These are phyloP conservation scores for Fraxinus sp. DNA, from an alignment of 305 asterid species.

Conservation along the genomic window DNA sequence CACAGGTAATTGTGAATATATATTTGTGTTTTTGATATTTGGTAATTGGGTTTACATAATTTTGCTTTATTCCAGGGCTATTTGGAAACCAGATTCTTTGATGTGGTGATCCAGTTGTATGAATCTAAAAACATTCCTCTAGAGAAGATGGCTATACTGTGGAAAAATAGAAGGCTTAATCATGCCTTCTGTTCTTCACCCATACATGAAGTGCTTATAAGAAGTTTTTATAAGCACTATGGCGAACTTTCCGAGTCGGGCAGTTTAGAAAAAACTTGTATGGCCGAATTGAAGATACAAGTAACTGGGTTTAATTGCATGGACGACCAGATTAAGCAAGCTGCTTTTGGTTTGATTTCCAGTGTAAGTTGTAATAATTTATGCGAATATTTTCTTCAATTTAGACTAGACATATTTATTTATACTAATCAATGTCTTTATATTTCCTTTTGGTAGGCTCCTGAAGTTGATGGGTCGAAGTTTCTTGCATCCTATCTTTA, in stretches of 20 bases:
- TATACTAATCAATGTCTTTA: constrained; percentile 15
- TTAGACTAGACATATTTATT: background rate
- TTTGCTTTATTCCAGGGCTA: no score
- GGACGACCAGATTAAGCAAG: constrained; percentile 57
- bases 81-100: no score
- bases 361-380: constrained; percentile 44
- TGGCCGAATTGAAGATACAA: constrained; percentile 56
- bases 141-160: no score
- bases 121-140: no score
- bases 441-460: constrained; percentile 51
- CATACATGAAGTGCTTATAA: constrained; percentile 43
- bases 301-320: constrained; percentile 56
- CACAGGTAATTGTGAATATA: no score
- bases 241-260: constrained; percentile 42
- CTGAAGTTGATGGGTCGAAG: constrained; percentile 48
- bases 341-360: constrained; percentile 59
- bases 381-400: constrained; percentile 1
- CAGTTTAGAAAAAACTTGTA: constrained; percentile 56
- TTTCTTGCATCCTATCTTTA: constrained; percentile 69
- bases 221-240: constrained; percentile 53
- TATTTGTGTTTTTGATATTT: no score
- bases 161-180: no score
- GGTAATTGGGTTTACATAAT: no score
- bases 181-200: no score
- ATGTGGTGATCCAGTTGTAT: no score